These are phyloP conservation scores for Russula lepida DNA, from an alignment of 768 basidiomycete genomes.

Conservation along the genomic window DNA sequence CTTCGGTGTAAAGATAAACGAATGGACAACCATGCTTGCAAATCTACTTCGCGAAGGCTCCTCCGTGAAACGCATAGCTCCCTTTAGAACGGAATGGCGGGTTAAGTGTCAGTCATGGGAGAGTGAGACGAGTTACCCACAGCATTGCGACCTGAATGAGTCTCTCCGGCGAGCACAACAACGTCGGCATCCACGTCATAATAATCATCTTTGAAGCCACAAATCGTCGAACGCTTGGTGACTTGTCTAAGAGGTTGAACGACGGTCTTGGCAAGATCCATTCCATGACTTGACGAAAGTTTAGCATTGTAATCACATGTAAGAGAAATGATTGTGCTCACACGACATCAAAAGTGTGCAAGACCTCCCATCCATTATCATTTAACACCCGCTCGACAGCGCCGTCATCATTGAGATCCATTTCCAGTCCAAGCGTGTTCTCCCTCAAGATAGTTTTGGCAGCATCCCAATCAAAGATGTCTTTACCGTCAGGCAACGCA, in stretches of 20 bases:
- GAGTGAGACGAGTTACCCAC: slow-evolving; percentile 24
- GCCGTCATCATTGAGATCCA: slow-evolving; percentile 23
- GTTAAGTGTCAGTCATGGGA: neutral
- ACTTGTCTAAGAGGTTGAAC: slow-evolving; percentile 33
- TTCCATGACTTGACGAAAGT: slow-evolving; percentile 29
- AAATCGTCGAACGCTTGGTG: slow-evolving; percentile 30
- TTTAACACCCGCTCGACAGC: slow-evolving; percentile 29
- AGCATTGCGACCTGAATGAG: slow-evolving; percentile 34
- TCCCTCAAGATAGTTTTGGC: neutral
- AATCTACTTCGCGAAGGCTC: no score
- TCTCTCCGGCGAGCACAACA: no score
- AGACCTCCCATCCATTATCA: slow-evolving; percentile 34
- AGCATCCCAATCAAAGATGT: neutral
- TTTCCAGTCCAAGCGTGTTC: neutral
- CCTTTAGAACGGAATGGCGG: neutral
- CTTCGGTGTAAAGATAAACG: no score
- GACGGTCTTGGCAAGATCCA: slow-evolving; percentile 38
- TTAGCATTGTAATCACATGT: neutral
- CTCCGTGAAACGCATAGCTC: no score
- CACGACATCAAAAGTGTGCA: slow-evolving; percentile 36
- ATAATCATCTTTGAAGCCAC: no score
- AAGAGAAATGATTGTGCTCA: slow-evolving; percentile 24
- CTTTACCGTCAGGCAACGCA: neutral
- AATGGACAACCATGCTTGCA: no score
- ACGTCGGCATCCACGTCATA: no score